A percentile compares a stretch with the other conserved stretches of the same genome.
These are phyloP conservation scores for Ilex aquifolium DNA, from an alignment of 257 asterid genomes.

Conservation along the genomic window DNA sequence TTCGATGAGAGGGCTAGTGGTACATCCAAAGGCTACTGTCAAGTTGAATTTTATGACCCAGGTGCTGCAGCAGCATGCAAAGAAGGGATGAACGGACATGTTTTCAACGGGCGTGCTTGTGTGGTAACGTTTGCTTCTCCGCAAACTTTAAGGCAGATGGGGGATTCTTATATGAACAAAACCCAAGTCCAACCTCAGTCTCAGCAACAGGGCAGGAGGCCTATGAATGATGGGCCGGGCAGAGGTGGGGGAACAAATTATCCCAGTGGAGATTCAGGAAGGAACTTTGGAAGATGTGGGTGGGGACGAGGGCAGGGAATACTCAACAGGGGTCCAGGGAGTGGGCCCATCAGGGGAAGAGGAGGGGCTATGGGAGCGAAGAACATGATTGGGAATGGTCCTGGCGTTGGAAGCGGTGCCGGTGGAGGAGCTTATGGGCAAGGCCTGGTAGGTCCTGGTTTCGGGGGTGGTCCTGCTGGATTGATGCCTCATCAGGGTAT, in stretches of 20 bases:
- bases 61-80: slow-evolving; percentile 48
- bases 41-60: slow-evolving; percentile 47
- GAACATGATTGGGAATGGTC: slow-evolving; percentile 36
- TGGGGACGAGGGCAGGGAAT: slow-evolving; percentile 56
- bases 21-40: slow-evolving; percentile 56
- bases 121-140: slow-evolving; percentile 49
- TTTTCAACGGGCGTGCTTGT: slow-evolving; percentile 50
- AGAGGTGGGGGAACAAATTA: slow-evolving; percentile 62
- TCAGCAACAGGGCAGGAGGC: slow-evolving; percentile 59
- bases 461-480: slow-evolving; percentile 41
- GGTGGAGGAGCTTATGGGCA: slow-evolving; percentile 41
- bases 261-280: slow-evolving; percentile 44
- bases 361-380: slow-evolving; percentile 33
- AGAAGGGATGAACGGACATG: slow-evolving; percentile 44
- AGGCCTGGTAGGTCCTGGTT: slow-evolving; percentile 33
- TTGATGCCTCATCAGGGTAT: slow-evolving; percentile 49
- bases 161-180: slow-evolving; percentile 34
- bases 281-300: slow-evolving; percentile 45
- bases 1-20: slow-evolving; percentile 63
- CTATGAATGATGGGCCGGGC: slow-evolving; percentile 47
- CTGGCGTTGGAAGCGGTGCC: slow-evolving; percentile 27
- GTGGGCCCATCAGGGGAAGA: slow-evolving; percentile 59
- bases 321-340: slow-evolving; percentile 59
- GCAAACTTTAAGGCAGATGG: slow-evolving; percentile 44
- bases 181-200: slow-evolving; percentile 38